Conservation (phyloP, 1,284 basidiomycete genomes). For the Leccinum holopus region DNA sequence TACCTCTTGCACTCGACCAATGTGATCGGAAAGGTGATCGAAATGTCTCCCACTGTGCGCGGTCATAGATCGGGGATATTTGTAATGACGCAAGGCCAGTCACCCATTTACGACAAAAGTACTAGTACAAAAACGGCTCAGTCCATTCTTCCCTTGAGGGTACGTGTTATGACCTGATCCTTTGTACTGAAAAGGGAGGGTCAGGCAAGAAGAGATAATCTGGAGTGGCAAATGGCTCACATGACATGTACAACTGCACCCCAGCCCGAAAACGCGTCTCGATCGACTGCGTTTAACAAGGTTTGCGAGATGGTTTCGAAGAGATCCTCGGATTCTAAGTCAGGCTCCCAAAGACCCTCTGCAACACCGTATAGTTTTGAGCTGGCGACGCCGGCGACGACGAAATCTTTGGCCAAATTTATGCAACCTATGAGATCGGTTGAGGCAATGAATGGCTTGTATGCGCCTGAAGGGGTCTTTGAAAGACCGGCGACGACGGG, state of each 20-base stretch:
- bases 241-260: slow-evolving; percentile 95
- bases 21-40: neutral
- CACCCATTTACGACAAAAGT: slow-evolving; percentile 22
- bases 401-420: slow-evolving; percentile 96
- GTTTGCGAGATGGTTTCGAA: slow-evolving; percentile 99
- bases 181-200: slow-evolving; percentile 60
- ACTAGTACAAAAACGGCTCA: slow-evolving; percentile 42
- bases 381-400: slow-evolving; percentile 92
- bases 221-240: slow-evolving; percentile 53
- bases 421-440: slow-evolving; percentile 97
- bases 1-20: neutral
- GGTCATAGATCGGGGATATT: neutral
- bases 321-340: slow-evolving; percentile 93
- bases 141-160: slow-evolving; percentile 90
- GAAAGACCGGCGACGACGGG: slow-evolving; percentile 94
- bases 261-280: slow-evolving; percentile 97
- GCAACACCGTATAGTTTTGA: slow-evolving; percentile 97
- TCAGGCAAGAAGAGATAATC: slow-evolving; percentile 16
- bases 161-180: slow-evolving; percentile 83
- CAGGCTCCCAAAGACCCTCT: slow-evolving; percentile 98
- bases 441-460: slow-evolving; percentile 94
- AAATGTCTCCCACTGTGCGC: neutral
- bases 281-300: slow-evolving; percentile 91
- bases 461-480: slow-evolving; percentile 68
- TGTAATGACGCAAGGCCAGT: neutral